A percentile compares a stretch with the other conserved stretches of the same genome.
phyloP scores from a whole-genome alignment of 768 basidiomycete genomes.

The Mycena epipterygia region DNA sequence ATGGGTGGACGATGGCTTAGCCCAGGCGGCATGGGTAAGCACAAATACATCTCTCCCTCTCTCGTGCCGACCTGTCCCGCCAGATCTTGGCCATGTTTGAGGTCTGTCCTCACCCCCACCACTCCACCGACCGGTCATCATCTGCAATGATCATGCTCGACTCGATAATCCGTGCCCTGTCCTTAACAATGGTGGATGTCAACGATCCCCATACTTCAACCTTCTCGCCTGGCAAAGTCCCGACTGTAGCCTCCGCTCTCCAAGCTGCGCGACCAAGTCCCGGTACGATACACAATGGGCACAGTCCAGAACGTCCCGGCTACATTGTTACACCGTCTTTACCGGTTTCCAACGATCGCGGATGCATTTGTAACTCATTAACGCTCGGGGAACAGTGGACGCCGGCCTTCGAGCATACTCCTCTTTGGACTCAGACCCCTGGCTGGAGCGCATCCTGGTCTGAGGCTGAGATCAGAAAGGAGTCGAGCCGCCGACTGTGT shows the following conservation, averaged over 20 bases:
- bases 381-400: slow-evolving; percentile 69
- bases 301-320: background rate
- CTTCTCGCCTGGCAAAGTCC: slow-evolving; percentile 66
- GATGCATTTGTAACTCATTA: slow-evolving; percentile 63
- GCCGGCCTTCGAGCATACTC: slow-evolving; percentile 64
- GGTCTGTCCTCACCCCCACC: slow-evolving; percentile 75
- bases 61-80: background rate
- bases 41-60: slow-evolving; percentile 4
- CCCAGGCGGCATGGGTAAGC: slow-evolving; percentile 82
- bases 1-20: slow-evolving; percentile 81
- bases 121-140: slow-evolving; percentile 65
- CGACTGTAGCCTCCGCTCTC: slow-evolving; percentile 47
- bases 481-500: slow-evolving; percentile 78
- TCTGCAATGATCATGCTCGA: slow-evolving; percentile 76
- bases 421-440: slow-evolving; percentile 74
- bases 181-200: slow-evolving; percentile 70
- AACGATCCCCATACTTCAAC: slow-evolving; percentile 65
- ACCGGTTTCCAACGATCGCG: slow-evolving; percentile 37
- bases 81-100: slow-evolving; percentile 82
- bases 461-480: slow-evolving; percentile 76
- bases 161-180: slow-evolving; percentile 73
- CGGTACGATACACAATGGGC: slow-evolving; percentile 1
- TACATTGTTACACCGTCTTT: slow-evolving; percentile 8
- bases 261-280: background rate
- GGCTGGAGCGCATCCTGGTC: slow-evolving; percentile 72